Conservation (phyloP, 768 basidiomycete genomes). For the Auriscalpium vulgare region DNA sequence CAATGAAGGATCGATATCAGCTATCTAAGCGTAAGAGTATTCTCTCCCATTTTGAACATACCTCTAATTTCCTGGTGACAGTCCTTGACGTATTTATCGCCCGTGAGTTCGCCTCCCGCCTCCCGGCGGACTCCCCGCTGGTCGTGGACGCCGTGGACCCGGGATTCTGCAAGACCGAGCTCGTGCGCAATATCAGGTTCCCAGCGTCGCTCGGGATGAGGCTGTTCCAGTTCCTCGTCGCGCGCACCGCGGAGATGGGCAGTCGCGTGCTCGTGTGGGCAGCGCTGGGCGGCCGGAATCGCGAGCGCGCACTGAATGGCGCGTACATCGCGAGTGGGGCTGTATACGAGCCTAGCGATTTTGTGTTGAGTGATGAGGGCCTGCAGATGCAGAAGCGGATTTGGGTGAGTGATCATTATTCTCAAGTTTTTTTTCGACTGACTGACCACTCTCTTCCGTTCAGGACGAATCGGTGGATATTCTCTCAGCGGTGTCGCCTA, state of each 20-base stretch:
- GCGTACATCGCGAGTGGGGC: conserved; percentile 11
- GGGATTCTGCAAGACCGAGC: conserved; percentile 7
- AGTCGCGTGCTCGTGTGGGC: conserved; percentile 27
- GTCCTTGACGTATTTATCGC: conserved; percentile 10
- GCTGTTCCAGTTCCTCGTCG: not conserved
- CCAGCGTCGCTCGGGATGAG: not conserved
- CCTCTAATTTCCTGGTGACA: not conserved
- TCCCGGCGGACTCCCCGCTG: conserved; percentile 9
- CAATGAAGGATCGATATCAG: conserved; percentile 1
- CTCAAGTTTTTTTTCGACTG: too few relatives aligned
- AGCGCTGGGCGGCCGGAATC: conserved; percentile 20
- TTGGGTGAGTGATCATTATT: conserved; percentile 23
- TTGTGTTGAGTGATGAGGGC: conserved; percentile 24
- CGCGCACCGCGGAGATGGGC: conserved; percentile 22
- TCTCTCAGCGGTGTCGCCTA: conserved; percentile 8
- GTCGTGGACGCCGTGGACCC: conserved; percentile 9
- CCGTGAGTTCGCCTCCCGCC: conserved; percentile 10
- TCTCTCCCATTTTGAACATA: not conserved
- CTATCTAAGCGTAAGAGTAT: conserved; percentile 7
- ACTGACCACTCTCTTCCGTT: not conserved
- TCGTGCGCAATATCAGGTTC: conserved; percentile 1
- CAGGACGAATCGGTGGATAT: conserved; percentile 23
- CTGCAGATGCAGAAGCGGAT: conserved; percentile 21
- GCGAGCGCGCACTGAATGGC: conserved; percentile 17
- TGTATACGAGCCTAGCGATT: conserved; percentile 25